Evolutionary conservation across 352 stramenopile genomes (phyloP), one percentile per base, ranked within the genome.

Genomic region (Pythium brachiatum): DNA sequence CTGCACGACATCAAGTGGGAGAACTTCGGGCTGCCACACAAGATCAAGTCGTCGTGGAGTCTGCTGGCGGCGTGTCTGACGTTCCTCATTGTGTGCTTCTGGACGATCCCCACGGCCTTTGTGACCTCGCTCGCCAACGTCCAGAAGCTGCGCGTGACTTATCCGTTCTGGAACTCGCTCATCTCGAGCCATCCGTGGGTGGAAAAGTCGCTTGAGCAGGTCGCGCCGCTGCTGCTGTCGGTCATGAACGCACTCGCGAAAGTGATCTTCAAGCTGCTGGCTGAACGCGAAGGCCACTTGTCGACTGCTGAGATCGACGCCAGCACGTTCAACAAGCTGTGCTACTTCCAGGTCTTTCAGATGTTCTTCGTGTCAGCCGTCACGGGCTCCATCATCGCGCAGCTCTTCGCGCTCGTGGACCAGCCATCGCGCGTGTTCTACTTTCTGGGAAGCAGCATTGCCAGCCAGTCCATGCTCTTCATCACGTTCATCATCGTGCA

Each of bases 281-380:
- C 83, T 2, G 80, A 66, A 3, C 74, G 74, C 32, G 83, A 93
- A 64, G 83, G 83, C 27, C 77, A 93, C 59, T 57, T 86, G 29
- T 90, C 83, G 18, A 71, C 75, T 21, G 84, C 83, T 26, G 76
- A 89, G 48, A 76, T 93, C 15, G 72, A 87, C 53, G 81, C 81
- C 16, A 86, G 73, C 52, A 74, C 84, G 13, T 93, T 93, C 60
- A 76, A 76, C 15, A 93, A 93, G 68, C 68, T 93, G 2, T 82
- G 75, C 62, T 86, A 82, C 62, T 90, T 89, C 56, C 83, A 93
- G 64, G 71, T 88, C 27, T 83, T 93, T 60, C 81, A 91, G 64
- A 88, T 89, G 74, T 93, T 93, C 46, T 93, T 93, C 57, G 81
- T 93, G 29, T 83, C 83, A 27, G 77, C 76, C 20, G 70, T 93